Conservation (phyloP, 352 stramenopile species). For the Phytophthora colocasiae region DNA sequence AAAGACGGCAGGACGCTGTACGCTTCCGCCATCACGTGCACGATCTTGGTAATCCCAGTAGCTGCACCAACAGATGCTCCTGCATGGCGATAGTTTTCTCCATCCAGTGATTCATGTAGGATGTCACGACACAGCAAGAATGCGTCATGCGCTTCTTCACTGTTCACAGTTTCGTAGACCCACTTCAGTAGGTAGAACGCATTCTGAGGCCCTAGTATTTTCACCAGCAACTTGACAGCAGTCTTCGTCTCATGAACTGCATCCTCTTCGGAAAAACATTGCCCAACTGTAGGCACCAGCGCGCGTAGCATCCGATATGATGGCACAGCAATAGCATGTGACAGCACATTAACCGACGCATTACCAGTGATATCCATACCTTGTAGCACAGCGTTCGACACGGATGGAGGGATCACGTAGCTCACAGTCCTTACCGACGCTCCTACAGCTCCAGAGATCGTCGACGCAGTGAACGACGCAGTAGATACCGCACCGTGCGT, state of each 20-base stretch:
- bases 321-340: constrained; percentile 73
- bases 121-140: constrained; percentile 76
- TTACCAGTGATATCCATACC: constrained; percentile 66
- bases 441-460: constrained; percentile 57
- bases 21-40: constrained; percentile 52
- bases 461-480: constrained; percentile 58
- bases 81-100: constrained; percentile 66
- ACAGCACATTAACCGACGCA: constrained; percentile 63
- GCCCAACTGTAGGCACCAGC: constrained; percentile 52
- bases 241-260: constrained; percentile 57
- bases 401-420: constrained; percentile 64
- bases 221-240: constrained; percentile 59
- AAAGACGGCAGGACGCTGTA: constrained; percentile 70
- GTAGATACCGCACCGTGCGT: constrained; percentile 62
- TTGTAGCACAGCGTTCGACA: constrained; percentile 71
- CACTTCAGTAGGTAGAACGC: constrained; percentile 78
- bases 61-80: constrained; percentile 49
- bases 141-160: constrained; percentile 71
- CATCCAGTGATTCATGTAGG: constrained; percentile 62
- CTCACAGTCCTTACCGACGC: constrained; percentile 58
- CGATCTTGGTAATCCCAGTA: constrained; percentile 52
- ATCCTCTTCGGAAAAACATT: constrained; percentile 63
- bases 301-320: constrained; percentile 66
- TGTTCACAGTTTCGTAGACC: constrained; percentile 78
- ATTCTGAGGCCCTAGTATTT: constrained; percentile 72